Evolutionary conservation across 495 filamentous ascomycete species (phyloP).

Genomic region (Lepraria neglecta): DNA sequence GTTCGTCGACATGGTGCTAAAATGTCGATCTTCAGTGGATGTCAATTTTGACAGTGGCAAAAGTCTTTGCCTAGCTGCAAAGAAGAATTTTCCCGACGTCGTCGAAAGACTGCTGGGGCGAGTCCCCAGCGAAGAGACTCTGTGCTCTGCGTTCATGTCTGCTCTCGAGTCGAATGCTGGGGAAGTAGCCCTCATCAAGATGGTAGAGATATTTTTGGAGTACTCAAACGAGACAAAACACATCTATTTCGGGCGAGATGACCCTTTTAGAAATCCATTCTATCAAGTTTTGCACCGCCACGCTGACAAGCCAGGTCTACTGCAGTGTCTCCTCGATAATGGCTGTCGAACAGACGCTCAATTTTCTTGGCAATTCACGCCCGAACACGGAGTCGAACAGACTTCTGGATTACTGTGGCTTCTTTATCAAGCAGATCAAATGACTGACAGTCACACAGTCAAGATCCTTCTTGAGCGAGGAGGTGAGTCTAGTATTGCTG

Average conservation of each 20-base stretch:
- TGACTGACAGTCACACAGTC: conserved; percentile 14
- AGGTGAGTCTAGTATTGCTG: conserved; percentile 2
- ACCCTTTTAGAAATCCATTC: conserved; percentile 9
- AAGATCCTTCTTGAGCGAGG: conserved; percentile 14
- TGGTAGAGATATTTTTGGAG: conserved; percentile 14
- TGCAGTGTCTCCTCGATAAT: conserved; percentile 20
- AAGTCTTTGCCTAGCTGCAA: conserved; percentile 19
- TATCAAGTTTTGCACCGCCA: conserved; percentile 19
- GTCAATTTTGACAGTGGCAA: conserved; percentile 19
- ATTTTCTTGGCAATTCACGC: conserved; percentile 19
- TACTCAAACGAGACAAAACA: conserved; percentile 5
- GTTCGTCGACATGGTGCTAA: conserved; percentile 12
- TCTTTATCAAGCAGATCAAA: conserved; percentile 17
- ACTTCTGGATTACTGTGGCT: conserved; percentile 23
- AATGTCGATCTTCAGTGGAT: conserved; percentile 10
- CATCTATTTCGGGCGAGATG: conserved; percentile 14
- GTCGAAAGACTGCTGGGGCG: conserved; percentile 12
- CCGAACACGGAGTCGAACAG: conserved; percentile 9
- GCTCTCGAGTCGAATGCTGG: conserved; percentile 3
- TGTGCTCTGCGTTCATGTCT: conserved; percentile 17
- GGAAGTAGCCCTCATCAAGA: conserved; percentile 9
- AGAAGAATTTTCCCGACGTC: not conserved
- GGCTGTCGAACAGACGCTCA: conserved; percentile 16
- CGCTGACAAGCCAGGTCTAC: conserved; percentile 14
- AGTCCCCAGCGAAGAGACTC: conserved; percentile 13